These are phyloP conservation scores for Metschnikowia lachancei DNA, from an alignment of 805 yeast genomes.

Conservation along the genomic window DNA sequence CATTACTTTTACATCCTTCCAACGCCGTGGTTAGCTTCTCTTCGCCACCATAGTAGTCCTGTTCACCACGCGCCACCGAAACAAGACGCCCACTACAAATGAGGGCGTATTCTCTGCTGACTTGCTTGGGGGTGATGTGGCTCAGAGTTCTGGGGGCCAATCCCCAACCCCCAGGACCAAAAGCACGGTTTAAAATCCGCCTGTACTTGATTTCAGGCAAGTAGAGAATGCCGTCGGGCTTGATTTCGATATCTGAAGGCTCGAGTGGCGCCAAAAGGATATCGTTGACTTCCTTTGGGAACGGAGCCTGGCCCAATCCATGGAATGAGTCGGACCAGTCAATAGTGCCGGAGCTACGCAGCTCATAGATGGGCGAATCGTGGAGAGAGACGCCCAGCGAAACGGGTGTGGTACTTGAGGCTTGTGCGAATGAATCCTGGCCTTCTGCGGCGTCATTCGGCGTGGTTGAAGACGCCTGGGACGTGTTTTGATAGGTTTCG, in stretches of 20 bases:
- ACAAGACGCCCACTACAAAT: conserved; percentile 86
- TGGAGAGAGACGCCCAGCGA: conserved; percentile 15
- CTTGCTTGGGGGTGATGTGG: conserved; percentile 63
- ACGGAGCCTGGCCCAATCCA: conserved; percentile 82
- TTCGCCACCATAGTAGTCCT: conserved; percentile 78
- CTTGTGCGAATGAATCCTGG: neutral
- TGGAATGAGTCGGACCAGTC: conserved; percentile 88
- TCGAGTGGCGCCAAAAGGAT: conserved; percentile 62
- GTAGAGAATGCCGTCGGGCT: conserved; percentile 90
- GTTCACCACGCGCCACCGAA: conserved; percentile 93
- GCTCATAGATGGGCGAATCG: conserved; percentile 24
- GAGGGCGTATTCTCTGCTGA: conserved; percentile 88
- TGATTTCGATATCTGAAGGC: conserved; percentile 79
- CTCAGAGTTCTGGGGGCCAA: conserved; percentile 90
- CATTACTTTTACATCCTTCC: conserved; percentile 96
- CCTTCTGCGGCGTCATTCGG: neutral
- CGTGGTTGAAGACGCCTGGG: neutral
- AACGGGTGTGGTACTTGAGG: conserved; percentile 2
- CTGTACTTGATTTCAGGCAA: conserved; percentile 95
- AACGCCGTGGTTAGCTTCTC: conserved; percentile 91
- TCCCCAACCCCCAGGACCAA: conserved; percentile 99
- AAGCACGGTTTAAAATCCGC: conserved; percentile 80
- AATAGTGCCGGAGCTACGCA: conserved; percentile 24
- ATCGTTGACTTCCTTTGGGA: conserved; percentile 56
- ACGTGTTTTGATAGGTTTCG: no score